A percentile compares a stretch with the other conserved stretches of the same genome.
These are phyloP conservation scores for Arbutus unedo DNA, from an alignment of 148 eudicot species.

Conservation along the genomic window DNA sequence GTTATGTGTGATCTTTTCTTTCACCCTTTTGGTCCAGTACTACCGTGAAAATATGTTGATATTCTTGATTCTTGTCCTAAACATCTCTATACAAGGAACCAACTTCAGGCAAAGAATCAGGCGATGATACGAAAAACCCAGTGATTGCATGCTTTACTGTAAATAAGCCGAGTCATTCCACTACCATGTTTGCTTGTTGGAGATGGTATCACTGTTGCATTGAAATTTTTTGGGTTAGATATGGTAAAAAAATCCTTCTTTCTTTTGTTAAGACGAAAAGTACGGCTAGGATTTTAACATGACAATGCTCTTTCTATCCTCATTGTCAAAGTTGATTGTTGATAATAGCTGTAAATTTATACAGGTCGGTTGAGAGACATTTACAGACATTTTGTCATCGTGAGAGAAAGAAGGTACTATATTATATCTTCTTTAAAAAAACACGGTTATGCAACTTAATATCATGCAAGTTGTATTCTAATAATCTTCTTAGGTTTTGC, in stretches of 20 bases:
- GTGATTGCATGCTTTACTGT: neutral
- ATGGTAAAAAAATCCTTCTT: neutral
- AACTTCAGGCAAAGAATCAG: neutral
- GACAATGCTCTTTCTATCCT: neutral
- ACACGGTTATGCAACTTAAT: neutral
- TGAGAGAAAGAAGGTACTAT: slow-evolving; percentile 73
- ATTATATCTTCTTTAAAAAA: neutral
- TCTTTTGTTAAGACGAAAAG: neutral
- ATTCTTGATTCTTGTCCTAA: neutral
- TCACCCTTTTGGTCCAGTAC: neutral
- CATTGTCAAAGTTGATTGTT: neutral
- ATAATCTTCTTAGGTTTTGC: neutral
- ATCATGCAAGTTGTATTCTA: neutral
- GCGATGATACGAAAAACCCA: neutral
- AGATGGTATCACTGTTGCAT: neutral
- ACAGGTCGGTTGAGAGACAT: slow-evolving; percentile 80
- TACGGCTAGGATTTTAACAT: neutral
- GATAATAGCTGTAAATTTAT: neutral
- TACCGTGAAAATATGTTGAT: neutral
- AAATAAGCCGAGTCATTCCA: neutral
- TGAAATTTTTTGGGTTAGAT: neutral
- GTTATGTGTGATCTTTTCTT: neutral
- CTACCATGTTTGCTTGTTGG: neutral
- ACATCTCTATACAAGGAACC: neutral
- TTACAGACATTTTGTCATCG: slow-evolving; percentile 77